A percentile compares a stretch with the other conserved stretches of the same genome.
These are phyloP conservation scores for Cryptococcus deneoformans DNA, from an alignment of 1,284 basidiomycete species.

Conservation along the genomic window DNA sequence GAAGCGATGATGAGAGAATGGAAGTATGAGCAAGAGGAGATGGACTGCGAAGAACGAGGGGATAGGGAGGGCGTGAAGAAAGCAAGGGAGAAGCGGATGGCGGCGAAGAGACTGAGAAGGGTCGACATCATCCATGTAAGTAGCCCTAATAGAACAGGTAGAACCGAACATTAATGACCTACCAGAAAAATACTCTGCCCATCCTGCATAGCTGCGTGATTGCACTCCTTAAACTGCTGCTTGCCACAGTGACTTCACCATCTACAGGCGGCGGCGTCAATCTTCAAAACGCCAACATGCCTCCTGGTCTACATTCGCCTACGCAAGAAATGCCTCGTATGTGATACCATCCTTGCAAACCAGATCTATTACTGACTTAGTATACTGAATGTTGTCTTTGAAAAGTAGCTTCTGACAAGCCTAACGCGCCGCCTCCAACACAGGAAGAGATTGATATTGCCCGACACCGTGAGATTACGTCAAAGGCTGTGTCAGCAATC, in stretches of 20 bases:
- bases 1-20: slow-evolving; percentile 60
- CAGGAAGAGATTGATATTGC: slow-evolving; percentile 94
- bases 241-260: slow-evolving; percentile 82
- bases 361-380: neutral
- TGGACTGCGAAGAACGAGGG: slow-evolving; percentile 50
- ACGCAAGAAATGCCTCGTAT: slow-evolving; percentile 58
- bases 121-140: slow-evolving; percentile 89
- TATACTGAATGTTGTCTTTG: neutral
- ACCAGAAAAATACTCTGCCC: slow-evolving; percentile 64
- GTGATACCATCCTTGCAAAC: slow-evolving; percentile 19
- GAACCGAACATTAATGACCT: neutral
- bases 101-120: slow-evolving; percentile 76
- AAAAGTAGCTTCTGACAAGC: slow-evolving; percentile 43
- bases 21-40: slow-evolving; percentile 62
- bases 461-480: slow-evolving; percentile 95
- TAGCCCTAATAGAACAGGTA: slow-evolving; percentile 6
- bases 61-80: slow-evolving; percentile 61
- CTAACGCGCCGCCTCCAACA: slow-evolving; percentile 62
- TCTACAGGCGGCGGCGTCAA: slow-evolving; percentile 54
- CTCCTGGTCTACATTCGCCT: slow-evolving; percentile 57
- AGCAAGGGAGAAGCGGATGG: slow-evolving; percentile 66
- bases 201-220: slow-evolving; percentile 82
- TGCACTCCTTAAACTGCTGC: slow-evolving; percentile 79
- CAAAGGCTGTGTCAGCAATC: slow-evolving; percentile 95
- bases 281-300: slow-evolving; percentile 56